Evolutionary conservation across 2,329 filamentous ascomycete species (phyloP).

Genomic region (Apiospora saccharicola): DNA sequence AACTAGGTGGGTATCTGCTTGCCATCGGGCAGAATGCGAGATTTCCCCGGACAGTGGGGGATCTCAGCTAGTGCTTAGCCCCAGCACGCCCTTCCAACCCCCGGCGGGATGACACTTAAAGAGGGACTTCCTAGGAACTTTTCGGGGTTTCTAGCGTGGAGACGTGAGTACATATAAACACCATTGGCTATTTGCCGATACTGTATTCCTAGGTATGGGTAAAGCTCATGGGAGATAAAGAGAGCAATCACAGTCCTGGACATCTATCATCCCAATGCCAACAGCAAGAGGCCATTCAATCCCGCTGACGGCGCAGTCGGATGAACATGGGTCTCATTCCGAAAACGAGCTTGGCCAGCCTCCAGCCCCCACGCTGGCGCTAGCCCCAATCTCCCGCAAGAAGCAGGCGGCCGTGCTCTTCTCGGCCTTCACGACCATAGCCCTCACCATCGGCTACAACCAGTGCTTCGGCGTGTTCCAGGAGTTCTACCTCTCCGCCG

Average conservation of each 20-base stretch:
- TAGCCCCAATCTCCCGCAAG: constrained; percentile 46
- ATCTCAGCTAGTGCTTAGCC: neutral
- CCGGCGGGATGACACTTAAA: neutral
- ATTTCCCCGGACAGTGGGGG: neutral
- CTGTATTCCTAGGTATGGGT: neutral
- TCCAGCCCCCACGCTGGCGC: constrained; percentile 33
- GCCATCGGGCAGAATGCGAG: neutral
- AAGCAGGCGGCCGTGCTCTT: constrained; percentile 52
- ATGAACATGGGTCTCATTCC: neutral
- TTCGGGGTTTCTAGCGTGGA: neutral
- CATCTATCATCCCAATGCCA: neutral
- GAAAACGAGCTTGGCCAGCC: constrained; percentile 4
- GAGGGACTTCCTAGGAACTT: neutral
- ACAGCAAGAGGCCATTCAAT: neutral
- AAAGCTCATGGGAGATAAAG: neutral
- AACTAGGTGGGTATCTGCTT: neutral
- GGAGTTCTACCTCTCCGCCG: constrained; percentile 53
- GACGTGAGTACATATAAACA: neutral
- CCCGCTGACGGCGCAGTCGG: neutral
- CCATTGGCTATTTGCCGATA: neutral
- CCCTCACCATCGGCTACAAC: constrained; percentile 57
- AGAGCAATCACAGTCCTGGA: neutral
- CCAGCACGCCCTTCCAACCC: constrained; percentile 3
- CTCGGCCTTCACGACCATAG: constrained; percentile 53
- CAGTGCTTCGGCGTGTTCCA: constrained; percentile 59